These are phyloP conservation scores for Coemansia sp. DNA, from an alignment of 192 early-diverging fungal genomes.

Conservation along the genomic window DNA sequence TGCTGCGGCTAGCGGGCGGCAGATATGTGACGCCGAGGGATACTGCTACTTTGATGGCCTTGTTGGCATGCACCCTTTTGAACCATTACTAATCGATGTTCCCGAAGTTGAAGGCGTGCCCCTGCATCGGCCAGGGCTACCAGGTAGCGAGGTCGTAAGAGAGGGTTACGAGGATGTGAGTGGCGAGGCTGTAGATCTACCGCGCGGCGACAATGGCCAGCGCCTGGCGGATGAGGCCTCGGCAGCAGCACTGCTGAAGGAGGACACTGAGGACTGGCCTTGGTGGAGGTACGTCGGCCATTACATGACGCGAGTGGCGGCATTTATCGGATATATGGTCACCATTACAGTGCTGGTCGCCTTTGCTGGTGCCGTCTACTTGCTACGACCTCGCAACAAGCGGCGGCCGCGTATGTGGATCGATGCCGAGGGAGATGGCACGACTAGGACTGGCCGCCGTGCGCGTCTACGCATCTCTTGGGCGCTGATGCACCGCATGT, in stretches of 20 bases:
- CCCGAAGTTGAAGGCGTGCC: conserved; percentile 32
- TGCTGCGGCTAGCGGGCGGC: background rate
- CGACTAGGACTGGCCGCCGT: conserved; percentile 32
- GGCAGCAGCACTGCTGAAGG: background rate
- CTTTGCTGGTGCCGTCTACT: conserved; percentile 40
- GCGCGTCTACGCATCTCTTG: conserved; percentile 52
- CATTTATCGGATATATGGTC: conserved; percentile 46
- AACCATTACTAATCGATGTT: conserved; percentile 3
- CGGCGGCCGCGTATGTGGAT: conserved; percentile 57
- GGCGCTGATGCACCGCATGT: conserved; percentile 58
- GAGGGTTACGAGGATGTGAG: conserved; percentile 8
- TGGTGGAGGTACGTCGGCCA: conserved; percentile 57
- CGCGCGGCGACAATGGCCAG: background rate
- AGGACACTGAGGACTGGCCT: conserved; percentile 33
- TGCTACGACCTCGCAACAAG: conserved; percentile 51
- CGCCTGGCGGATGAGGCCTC: background rate
- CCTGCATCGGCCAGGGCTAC: conserved; percentile 23
- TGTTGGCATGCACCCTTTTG: conserved; percentile 40
- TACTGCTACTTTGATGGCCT: conserved; percentile 31
- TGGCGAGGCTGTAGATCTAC: background rate
- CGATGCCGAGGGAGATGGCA: conserved; percentile 43
- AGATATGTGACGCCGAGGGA: conserved; percentile 17
- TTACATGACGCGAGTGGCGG: conserved; percentile 50
- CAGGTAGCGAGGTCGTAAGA: conserved; percentile 14
- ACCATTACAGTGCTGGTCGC: conserved; percentile 35